Percentiles rank a stretch among this genome's conserved stretches.
phyloP scores from a whole-genome alignment of 1,284 basidiomycete species.

The Lignosus rhinocerotis region DNA sequence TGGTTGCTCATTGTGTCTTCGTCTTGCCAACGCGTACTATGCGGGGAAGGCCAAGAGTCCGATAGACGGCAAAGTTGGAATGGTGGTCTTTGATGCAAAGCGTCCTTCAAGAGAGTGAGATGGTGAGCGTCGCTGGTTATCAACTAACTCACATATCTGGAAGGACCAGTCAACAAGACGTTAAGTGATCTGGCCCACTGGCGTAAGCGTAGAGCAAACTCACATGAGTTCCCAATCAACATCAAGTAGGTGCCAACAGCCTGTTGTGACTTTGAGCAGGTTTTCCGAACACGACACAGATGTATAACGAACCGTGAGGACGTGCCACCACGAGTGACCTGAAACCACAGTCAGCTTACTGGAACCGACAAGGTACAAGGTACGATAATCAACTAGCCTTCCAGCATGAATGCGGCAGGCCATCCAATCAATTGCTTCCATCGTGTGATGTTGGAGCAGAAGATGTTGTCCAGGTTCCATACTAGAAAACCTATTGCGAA shows the following conservation, averaged over 20 bases:
- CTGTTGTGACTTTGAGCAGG: slow-evolving; percentile 30
- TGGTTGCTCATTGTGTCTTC: slow-evolving; percentile 20
- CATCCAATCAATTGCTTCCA: slow-evolving; percentile 60
- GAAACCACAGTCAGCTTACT: slow-evolving; percentile 1
- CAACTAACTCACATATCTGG: slow-evolving; percentile 47
- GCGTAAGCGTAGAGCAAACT: slow-evolving; percentile 23
- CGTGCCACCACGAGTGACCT: slow-evolving; percentile 76
- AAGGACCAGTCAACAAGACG: slow-evolving; percentile 2
- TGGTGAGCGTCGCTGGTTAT: neutral
- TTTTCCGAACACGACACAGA: neutral
- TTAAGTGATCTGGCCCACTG: neutral
- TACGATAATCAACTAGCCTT: slow-evolving; percentile 41
- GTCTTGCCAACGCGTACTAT: slow-evolving; percentile 28
- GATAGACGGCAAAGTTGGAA: slow-evolving; percentile 45
- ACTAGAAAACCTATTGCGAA: slow-evolving; percentile 62
- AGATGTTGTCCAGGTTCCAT: slow-evolving; percentile 75
- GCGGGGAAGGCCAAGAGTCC: slow-evolving; percentile 45
- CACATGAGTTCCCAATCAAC: slow-evolving; percentile 61
- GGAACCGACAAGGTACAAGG: neutral
- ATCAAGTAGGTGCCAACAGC: slow-evolving; percentile 61
- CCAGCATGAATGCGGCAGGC: slow-evolving; percentile 64
- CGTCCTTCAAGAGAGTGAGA: slow-evolving; percentile 36
- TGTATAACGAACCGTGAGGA: slow-evolving; percentile 51
- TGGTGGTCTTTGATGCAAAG: slow-evolving; percentile 62
- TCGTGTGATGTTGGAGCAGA: slow-evolving; percentile 52